These are phyloP conservation scores for Umbelopsis isabellina DNA, from an alignment of 192 early-diverging fungal genomes.

Conservation along the genomic window DNA sequence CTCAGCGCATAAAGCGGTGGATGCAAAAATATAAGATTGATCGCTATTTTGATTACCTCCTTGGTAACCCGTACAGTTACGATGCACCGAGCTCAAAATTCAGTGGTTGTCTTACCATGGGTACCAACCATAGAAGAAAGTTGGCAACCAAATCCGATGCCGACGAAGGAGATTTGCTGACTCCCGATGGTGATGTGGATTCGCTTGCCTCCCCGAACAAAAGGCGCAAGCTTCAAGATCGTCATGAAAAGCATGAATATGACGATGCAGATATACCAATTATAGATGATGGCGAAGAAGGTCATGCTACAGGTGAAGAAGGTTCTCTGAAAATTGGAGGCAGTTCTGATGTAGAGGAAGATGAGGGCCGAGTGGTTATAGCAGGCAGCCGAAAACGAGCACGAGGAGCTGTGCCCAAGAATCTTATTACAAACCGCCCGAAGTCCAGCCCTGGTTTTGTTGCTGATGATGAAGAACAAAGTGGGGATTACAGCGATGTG, in stretches of 20 bases:
- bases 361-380: conserved; percentile 6
- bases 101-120: conserved; percentile 41
- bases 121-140: conserved; percentile 38
- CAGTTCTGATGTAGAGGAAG: conserved; percentile 16
- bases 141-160: conserved; percentile 1
- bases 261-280: conserved; percentile 16
- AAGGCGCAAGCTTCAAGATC: conserved; percentile 1
- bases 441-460: conserved; percentile 18
- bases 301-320: conserved; percentile 17
- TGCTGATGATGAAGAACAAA: conserved; percentile 13
- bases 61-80: conserved; percentile 38
- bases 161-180: conserved; percentile 11
- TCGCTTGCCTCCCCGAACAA: conserved; percentile 1
- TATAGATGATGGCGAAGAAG: conserved; percentile 18
- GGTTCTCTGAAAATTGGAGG: conserved; percentile 5
- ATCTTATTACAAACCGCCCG: neutral
- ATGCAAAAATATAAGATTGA: conserved; percentile 49
- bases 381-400: conserved; percentile 29
- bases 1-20: conserved; percentile 46
- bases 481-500: neutral
- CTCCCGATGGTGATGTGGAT: conserved; percentile 6
- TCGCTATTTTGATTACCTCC: conserved; percentile 44
- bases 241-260: conserved; percentile 9
- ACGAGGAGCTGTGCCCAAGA: conserved; percentile 5
- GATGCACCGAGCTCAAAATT: conserved; percentile 32